A percentile compares a stretch with the other conserved stretches of the same genome.
Conservation (phyloP, 2,329 filamentous ascomycete species). For the Nothopassalora personata region DNA sequence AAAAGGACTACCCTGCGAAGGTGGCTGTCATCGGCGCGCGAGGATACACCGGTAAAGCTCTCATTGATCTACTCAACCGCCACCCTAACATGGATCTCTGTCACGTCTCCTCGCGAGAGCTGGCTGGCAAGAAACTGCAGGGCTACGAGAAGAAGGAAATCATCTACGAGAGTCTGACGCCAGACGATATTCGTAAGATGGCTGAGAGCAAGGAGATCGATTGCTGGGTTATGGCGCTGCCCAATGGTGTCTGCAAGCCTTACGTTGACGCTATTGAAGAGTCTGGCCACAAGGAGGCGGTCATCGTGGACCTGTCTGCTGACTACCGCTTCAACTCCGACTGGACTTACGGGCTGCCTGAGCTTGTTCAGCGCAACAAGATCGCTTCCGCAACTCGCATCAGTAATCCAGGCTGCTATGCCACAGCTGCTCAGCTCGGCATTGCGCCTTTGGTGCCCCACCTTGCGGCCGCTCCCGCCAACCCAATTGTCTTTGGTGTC, state of each 20-base stretch:
- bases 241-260: conserved; percentile 90
- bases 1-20: conserved; percentile 70
- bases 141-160: conserved; percentile 90
- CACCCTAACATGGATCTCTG: conserved; percentile 87
- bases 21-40: conserved; percentile 86
- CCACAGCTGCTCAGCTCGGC: conserved; percentile 84
- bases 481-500: conserved; percentile 82
- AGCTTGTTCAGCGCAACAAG: conserved; percentile 69
- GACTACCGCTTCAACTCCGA: conserved; percentile 84
- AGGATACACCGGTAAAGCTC: conserved; percentile 87
- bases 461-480: conserved; percentile 56
- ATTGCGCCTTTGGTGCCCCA: conserved; percentile 76
- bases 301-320: conserved; percentile 92
- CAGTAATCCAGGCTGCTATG: conserved; percentile 90
- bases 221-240: conserved; percentile 96
- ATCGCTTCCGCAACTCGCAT: conserved; percentile 78
- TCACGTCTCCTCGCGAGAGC: conserved; percentile 89
- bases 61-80: conserved; percentile 79
- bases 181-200: conserved; percentile 81
- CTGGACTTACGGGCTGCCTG: conserved; percentile 89
- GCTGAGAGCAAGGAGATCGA: conserved; percentile 80
- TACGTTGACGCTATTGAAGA: conserved; percentile 84
- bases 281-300: conserved; percentile 58
- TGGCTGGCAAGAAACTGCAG: conserved; percentile 77
- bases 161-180: conserved; percentile 81